Evolutionary conservation across 75 land plant species (phyloP).

Genomic region (Cryptomeria japonica): DNA sequence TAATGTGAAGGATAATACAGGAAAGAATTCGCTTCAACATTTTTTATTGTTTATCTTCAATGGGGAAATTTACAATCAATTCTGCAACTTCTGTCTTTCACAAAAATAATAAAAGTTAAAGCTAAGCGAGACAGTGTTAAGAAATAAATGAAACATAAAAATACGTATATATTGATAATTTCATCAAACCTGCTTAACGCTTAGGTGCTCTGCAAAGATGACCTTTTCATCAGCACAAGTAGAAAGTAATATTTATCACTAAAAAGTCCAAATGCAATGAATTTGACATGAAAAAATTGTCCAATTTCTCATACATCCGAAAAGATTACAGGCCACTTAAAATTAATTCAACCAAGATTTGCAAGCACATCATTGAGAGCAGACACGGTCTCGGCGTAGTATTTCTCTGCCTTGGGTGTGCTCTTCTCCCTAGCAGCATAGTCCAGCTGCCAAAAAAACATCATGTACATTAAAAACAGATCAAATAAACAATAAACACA

Average conservation of each 20-base stretch:
- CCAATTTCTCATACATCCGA: background rate
- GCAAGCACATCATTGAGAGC: conserved; percentile 67
- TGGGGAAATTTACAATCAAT: too few species aligned
- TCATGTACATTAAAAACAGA: background rate
- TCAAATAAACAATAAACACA: background rate
- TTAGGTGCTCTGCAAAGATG: too few species aligned
- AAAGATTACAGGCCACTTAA: background rate
- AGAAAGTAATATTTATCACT: background rate
- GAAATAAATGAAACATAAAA: too few species aligned
- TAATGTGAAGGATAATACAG: too few species aligned
- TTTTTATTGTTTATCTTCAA: too few species aligned
- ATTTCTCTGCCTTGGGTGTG: conserved; percentile 69
- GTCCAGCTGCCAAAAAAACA: conserved; percentile 55
- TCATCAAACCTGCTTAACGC: too few species aligned
- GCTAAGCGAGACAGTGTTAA: too few species aligned
- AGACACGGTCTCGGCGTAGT: conserved; percentile 67
- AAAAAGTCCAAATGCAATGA: background rate
- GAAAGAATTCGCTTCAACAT: too few species aligned
- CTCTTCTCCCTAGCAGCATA: conserved; percentile 86
- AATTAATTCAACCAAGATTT: conserved; percentile 50
- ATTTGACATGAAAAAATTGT: background rate
- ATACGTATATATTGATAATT: too few species aligned
- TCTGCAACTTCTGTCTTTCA: too few species aligned
- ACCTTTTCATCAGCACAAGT: too few species aligned
- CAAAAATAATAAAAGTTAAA: too few species aligned